Percentiles rank a stretch among this genome's conserved stretches.
These are phyloP conservation scores for Cyclocybe aegerita DNA, from an alignment of 768 basidiomycete genomes.

Conservation along the genomic window DNA sequence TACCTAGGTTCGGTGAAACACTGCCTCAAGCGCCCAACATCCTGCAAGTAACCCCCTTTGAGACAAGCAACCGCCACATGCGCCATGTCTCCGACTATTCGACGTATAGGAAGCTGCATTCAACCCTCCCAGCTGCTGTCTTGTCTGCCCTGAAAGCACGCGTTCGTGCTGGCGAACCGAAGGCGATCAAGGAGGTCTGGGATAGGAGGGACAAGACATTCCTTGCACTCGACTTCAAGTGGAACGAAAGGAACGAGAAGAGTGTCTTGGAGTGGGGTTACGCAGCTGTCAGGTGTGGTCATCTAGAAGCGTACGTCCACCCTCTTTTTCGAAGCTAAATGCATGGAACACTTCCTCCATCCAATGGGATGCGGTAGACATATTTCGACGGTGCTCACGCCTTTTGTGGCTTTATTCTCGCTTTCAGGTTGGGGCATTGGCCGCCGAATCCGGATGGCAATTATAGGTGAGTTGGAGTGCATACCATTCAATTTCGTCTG, in stretches of 20 bases:
- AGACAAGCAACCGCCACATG: constrained; percentile 64
- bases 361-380: too few relatives aligned
- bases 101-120: constrained; percentile 67
- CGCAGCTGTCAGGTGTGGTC: constrained; percentile 72
- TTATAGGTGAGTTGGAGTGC: constrained; percentile 55
- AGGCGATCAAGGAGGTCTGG: constrained; percentile 68
- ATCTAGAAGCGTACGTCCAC: constrained; percentile 62
- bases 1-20: constrained; percentile 68
- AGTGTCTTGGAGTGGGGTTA: constrained; percentile 81
- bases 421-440: constrained; percentile 63
- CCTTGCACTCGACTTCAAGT: constrained; percentile 73
- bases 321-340: constrained; percentile 3
- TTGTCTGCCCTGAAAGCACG: constrained; percentile 66
- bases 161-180: constrained; percentile 64
- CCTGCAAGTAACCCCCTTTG: constrained; percentile 66
- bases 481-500: too few relatives aligned
- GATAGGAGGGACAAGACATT: constrained; percentile 69
- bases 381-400: too few relatives aligned
- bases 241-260: constrained; percentile 69
- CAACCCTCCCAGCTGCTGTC: constrained; percentile 68
- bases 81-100: constrained; percentile 68
- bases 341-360: constrained; percentile 1
- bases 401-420: too few relatives aligned
- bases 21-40: constrained; percentile 74
- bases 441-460: constrained; percentile 75